phyloP scores from a whole-genome alignment of 2,329 filamentous ascomycete genomes.

The Reticulascus tulasneorum region DNA sequence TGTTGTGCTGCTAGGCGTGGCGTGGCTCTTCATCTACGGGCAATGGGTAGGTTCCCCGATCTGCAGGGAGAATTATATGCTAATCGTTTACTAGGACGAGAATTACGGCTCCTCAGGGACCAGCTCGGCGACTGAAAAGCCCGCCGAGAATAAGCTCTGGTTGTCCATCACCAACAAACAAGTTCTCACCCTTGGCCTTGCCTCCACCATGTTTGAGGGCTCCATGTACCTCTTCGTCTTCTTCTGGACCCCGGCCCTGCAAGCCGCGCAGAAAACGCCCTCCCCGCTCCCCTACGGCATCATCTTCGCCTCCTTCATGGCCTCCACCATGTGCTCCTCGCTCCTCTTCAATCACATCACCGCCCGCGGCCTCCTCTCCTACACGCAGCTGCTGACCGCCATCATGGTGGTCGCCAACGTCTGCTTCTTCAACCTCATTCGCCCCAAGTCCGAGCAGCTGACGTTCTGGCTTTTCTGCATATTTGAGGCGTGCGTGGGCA shows the following conservation, averaged over 20 bases:
- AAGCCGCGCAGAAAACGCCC: conserved; percentile 24
- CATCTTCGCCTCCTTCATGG: conserved; percentile 57
- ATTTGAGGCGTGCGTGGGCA: conserved; percentile 52
- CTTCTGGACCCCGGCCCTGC: conserved; percentile 53
- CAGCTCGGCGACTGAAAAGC: conserved; percentile 5
- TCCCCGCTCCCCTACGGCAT: conserved; percentile 40
- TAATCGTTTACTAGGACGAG: conserved; percentile 33
- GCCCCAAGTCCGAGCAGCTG: conserved; percentile 29
- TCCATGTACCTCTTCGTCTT: conserved; percentile 59
- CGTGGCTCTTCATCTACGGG: conserved; percentile 39
- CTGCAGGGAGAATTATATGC: no score
- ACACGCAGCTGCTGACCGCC: conserved; percentile 25
- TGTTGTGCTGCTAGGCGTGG: conserved; percentile 33
- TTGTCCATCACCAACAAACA: conserved; percentile 33
- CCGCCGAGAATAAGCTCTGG: conserved; percentile 14
- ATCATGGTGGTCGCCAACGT: conserved; percentile 33
- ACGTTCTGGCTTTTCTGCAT: conserved; percentile 53
- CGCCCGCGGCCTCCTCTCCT: conserved; percentile 8
- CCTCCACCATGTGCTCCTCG: conserved; percentile 55
- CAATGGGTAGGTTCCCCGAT: conserved; percentile 36
- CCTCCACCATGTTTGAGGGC: conserved; percentile 54
- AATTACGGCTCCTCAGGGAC: conserved; percentile 39
- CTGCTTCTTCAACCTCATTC: conserved; percentile 30
- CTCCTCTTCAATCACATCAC: conserved; percentile 36
- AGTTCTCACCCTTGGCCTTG: conserved; percentile 45